Evolutionary conservation across 2,329 filamentous ascomycete species (phyloP), one percentile per base, ranked within the genome.

Genomic region (Colletotrichum caudatum): DNA sequence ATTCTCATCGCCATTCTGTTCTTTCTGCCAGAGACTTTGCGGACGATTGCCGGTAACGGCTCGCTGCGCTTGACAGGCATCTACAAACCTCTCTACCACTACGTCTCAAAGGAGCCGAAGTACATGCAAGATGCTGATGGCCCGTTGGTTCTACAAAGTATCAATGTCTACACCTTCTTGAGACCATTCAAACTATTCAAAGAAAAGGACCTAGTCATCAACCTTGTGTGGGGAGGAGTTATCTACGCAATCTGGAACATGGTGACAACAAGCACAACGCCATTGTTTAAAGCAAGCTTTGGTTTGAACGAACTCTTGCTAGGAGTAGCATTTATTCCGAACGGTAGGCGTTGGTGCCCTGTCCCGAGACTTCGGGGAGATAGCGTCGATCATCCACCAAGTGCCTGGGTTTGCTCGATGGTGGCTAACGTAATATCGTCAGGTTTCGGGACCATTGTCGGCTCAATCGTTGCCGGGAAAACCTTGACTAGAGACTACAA

Each of bases 241-340:
- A 64, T 77, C 58, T 77, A 79, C 56, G 79, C 84, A 0, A 79
- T 82, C 7, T 86, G 84, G 83, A 85, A 81, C 41, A 86, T 87
- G 84, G 81, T 86, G 1, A 84, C 82, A 7, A 80, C 82, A 2
- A 82, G 78, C 23, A 84, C 83, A 1, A 82, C 82, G 0, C 75
- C 76, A 0, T 59, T 82, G 1, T 81, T 85, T 63, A 78, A 81
- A 62, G 46, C 64, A 48, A 69, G 76, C 2, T 78, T 78, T 29
- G 0, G 74, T 5, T 72, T 79, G 3, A 73, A 58, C 60, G 76
- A 79, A 58, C 64, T 76, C 7, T 48, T 74, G 7, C 41, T 79
- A 6, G 78, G 78, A n/a, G 73, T 79, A 0, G 73, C 71, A 12
- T 79, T 77, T 33, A 56, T 79, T 2, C 77, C 77, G 1, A 79